Percentiles rank a stretch among this genome's conserved stretches.
These are phyloP conservation scores for Geranomyces michiganensis DNA, from an alignment of 192 early-diverging fungal genomes.

Conservation along the genomic window DNA sequence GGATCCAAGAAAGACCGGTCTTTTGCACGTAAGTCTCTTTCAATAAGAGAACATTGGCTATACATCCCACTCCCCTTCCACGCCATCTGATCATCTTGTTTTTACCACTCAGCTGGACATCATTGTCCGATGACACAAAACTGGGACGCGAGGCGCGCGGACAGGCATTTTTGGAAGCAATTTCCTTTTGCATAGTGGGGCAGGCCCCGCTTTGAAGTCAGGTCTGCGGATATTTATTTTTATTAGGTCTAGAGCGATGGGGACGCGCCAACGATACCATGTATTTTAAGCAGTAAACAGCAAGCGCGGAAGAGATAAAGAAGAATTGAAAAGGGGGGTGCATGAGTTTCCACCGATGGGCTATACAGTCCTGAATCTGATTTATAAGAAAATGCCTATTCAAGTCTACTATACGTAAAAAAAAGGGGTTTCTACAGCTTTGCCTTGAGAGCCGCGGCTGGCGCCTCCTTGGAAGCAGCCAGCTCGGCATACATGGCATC, in stretches of 20 bases:
- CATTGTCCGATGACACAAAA: background rate
- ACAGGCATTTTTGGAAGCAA: background rate
- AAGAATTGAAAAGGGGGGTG: no score
- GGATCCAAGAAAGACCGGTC: background rate
- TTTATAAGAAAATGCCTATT: background rate
- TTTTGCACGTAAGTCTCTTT: background rate
- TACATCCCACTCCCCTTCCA: background rate
- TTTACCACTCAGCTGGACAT: background rate
- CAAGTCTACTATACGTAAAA: background rate
- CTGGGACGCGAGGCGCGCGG: background rate
- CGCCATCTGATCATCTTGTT: background rate
- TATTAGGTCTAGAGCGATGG: background rate
- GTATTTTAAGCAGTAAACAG: background rate
- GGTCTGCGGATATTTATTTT: no score
- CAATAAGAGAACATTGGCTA: no score
- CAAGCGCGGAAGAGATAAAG: background rate
- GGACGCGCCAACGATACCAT: background rate
- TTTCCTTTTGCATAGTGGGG: background rate
- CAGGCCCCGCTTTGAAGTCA: no score
- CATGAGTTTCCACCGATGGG: background rate
- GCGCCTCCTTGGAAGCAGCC: constrained; percentile 33
- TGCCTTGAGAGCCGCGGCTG: constrained; percentile 21
- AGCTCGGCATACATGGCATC: constrained; percentile 63
- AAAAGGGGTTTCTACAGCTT: constrained; percentile 34
- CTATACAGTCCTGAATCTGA: no score